phyloP scores from a whole-genome alignment of 2,329 filamentous ascomycete genomes.

The Rhynchosporium graminicola region DNA sequence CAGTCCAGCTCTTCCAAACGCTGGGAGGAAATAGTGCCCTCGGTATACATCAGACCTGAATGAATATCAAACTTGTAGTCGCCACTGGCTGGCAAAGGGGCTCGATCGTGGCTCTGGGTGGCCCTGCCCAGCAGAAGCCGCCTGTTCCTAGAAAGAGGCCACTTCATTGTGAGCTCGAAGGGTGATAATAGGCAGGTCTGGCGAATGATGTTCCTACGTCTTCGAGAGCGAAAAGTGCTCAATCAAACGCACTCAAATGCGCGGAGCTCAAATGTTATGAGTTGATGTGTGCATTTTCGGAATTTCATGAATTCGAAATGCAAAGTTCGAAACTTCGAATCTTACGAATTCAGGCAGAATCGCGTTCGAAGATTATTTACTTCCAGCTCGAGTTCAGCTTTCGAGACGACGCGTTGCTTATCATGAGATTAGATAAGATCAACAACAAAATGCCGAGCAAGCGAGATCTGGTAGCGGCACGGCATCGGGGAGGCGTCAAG shows the following conservation, averaged over 20 bases:
- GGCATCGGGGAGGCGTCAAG: too few relatives aligned
- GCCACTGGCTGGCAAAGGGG: background rate
- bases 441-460: background rate
- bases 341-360: too few relatives aligned
- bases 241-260: slow-evolving; percentile 6
- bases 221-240: background rate
- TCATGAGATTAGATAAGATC: background rate
- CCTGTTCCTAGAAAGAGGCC: background rate
- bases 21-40: slow-evolving; percentile 29
- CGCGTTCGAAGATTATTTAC: background rate
- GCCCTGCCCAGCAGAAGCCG: slow-evolving; percentile 1
- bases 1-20: slow-evolving; percentile 29
- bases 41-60: slow-evolving; percentile 38
- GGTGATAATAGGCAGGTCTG: background rate
- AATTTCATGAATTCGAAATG: background rate
- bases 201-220: background rate
- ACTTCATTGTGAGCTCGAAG: slow-evolving; percentile 6
- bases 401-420: slow-evolving; percentile 1
- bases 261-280: background rate
- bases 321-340: background rate
- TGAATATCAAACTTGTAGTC: slow-evolving; percentile 31
- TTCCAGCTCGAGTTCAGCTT: slow-evolving; percentile 8
- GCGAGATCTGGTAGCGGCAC: background rate
- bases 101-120: background rate
- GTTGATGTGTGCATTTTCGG: background rate